Percentiles rank a stretch among this genome's conserved stretches.
These are phyloP conservation scores for Cyclotella cryptica DNA, from an alignment of 108 stramenopile genomes.

Conservation along the genomic window DNA sequence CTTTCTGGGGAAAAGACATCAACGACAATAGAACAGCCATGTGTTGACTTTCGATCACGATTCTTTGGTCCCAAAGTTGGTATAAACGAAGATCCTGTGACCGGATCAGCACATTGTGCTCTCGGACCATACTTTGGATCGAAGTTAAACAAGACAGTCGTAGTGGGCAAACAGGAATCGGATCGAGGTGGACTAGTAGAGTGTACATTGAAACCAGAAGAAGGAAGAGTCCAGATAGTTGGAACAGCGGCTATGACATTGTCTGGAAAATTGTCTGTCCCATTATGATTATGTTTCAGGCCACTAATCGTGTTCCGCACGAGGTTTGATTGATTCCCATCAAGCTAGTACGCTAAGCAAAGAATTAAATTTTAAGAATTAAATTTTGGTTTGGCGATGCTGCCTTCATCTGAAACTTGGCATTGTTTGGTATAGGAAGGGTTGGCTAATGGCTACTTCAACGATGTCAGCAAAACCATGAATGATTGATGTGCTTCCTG, in stretches of 20 bases:
- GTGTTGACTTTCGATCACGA: slow-evolving; percentile 81
- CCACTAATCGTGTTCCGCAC: not conserved
- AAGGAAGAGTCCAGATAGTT: slow-evolving; percentile 51
- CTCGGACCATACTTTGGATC: slow-evolving; percentile 89
- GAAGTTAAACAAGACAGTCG: slow-evolving; percentile 67
- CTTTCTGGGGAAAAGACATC: not conserved
- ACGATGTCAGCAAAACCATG: no score
- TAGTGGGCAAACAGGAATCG: slow-evolving; percentile 86
- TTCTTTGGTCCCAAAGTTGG: slow-evolving; percentile 94
- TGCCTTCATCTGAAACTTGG: no score
- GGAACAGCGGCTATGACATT: slow-evolving; percentile 66
- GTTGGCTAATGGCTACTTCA: no score
- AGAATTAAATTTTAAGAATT: no score
- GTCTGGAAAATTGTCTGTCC: slow-evolving; percentile 18
- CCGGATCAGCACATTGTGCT: slow-evolving; percentile 93
- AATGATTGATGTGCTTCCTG: no score
- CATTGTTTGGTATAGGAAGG: no score
- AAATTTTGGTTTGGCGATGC: no score
- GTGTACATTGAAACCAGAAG: slow-evolving; percentile 63
- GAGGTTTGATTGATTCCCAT: no score
- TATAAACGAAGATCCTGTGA: slow-evolving; percentile 96
- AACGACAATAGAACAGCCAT: slow-evolving; percentile 10
- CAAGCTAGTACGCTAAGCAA: no score
- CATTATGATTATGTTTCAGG: not conserved
- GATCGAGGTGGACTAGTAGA: slow-evolving; percentile 82